Base-by-base conservation (phyloP, 352 stramenopile genomes). In the Phytophthora idaei region DNA sequence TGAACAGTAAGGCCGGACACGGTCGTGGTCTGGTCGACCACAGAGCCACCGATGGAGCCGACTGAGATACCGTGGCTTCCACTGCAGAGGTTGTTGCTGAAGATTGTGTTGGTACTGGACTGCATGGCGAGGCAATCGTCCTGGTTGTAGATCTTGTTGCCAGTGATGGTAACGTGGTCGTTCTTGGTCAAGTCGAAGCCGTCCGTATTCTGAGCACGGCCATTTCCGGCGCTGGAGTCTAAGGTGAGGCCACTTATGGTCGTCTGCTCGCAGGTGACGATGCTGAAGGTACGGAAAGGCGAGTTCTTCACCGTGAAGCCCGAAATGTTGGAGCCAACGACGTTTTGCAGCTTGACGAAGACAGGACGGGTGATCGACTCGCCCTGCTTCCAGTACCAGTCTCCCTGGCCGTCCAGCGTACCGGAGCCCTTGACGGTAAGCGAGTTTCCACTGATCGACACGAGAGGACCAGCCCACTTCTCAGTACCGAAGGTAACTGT, bases 361-460 rank as follows among this genome's bases (percentile, higher is more conserved):
- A 78, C 64, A 0, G 71, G 75, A 4, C 64, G 61, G 0, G 57
- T 72, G 45, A 80, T 64, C 14, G 51, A 71, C 41, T 49, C 15
- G 4, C 64, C 69, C 28, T 83, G 61, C 17, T 67, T 62, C 75
- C 75, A 83, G 64, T 83, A 80, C 68, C 67, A 78, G 7, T 29
- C 34, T 1, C 75, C 71, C 44, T 80, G 71, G 17, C 75, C 75
- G n/a, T 83, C 72, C 11, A 83, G 46, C 5, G 62, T 78, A 6
- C 75, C 75, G 1, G 68, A 31, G 6, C 75, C 75, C 14, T 57
- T 61, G 3, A 83, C 62, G 5, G 56, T 80, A n/a, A 83, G 61
- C 21, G 59, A 62, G 3, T 57, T 71, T 42, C 71, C 74, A 14
- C 48, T 69, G 14, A 82, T 42, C 11, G 36, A 44, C 8, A 82